A percentile compares a stretch with the other conserved stretches of the same genome.
phyloP scores from a whole-genome alignment of 2,329 filamentous ascomycete species.

The Sporothrix variecibatus region DNA sequence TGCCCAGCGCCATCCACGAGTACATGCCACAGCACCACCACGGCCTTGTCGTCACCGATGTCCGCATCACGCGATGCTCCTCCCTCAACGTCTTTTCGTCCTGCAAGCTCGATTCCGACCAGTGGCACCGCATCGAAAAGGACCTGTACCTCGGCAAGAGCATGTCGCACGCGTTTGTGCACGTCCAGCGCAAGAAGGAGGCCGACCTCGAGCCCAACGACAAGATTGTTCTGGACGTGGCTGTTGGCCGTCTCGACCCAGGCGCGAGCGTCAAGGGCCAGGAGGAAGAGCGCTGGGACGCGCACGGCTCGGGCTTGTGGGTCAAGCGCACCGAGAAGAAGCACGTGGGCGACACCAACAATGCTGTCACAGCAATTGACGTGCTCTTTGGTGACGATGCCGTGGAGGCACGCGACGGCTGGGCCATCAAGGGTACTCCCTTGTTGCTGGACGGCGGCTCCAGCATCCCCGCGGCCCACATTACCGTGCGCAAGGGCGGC shows the following conservation, averaged over 20 bases:
- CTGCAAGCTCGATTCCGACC: slow-evolving; percentile 69
- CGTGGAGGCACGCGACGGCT: slow-evolving; percentile 82
- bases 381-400: slow-evolving; percentile 89
- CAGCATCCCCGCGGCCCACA: slow-evolving; percentile 66
- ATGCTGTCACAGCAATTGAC: slow-evolving; percentile 78
- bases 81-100: slow-evolving; percentile 71
- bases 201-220: slow-evolving; percentile 75
- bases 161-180: slow-evolving; percentile 78
- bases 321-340: slow-evolving; percentile 72
- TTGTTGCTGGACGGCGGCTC: slow-evolving; percentile 67
- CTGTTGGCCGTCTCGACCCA: slow-evolving; percentile 73
- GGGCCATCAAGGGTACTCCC: slow-evolving; percentile 75
- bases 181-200: slow-evolving; percentile 81
- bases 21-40: slow-evolving; percentile 84
- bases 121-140: slow-evolving; percentile 85
- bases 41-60: slow-evolving; percentile 81
- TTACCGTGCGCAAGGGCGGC: slow-evolving; percentile 76
- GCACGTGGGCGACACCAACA: slow-evolving; percentile 72
- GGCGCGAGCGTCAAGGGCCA: slow-evolving; percentile 56
- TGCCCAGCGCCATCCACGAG: slow-evolving; percentile 82
- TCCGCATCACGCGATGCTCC: slow-evolving; percentile 76
- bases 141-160: slow-evolving; percentile 78
- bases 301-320: slow-evolving; percentile 76
- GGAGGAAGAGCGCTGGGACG: slow-evolving; percentile 70
- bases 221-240: slow-evolving; percentile 76